Conservation (phyloP, 768 basidiomycete genomes). For the Pleurotus cornucopiae region DNA sequence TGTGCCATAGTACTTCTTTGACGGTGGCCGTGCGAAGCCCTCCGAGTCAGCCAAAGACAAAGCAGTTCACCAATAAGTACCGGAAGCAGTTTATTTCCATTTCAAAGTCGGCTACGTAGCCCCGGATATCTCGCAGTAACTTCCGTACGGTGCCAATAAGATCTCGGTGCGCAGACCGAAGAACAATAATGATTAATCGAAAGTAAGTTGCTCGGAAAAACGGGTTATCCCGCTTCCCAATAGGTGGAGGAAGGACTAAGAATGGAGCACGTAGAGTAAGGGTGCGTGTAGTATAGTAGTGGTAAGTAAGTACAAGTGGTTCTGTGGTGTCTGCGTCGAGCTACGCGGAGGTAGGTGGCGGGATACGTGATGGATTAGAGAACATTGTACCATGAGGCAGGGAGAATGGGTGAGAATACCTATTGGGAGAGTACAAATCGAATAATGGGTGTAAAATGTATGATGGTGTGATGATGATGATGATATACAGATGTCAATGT, state of each 20-base stretch:
- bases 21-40: too few species aligned
- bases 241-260: not conserved
- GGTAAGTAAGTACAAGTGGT: constrained; percentile 3
- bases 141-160: too few species aligned
- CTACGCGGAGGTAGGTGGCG: constrained; percentile 1
- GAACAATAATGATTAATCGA: not conserved
- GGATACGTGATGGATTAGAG: not conserved
- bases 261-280: not conserved
- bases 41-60: too few species aligned
- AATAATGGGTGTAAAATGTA: not conserved
- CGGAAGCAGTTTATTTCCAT: too few species aligned
- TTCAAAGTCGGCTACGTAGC: too few species aligned
- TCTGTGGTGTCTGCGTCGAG: not conserved
- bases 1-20: too few species aligned
- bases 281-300: constrained; percentile 1
- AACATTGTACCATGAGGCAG: constrained; percentile 3
- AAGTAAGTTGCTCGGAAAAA: not conserved
- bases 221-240: not conserved
- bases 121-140: too few species aligned
- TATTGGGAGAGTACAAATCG: constrained; percentile 3
- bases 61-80: too few species aligned
- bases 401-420: not conserved
- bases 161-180: too few species aligned
- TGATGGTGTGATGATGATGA: not conserved
- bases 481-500: constrained; percentile 8